Evolutionary conservation across 495 filamentous ascomycete genomes (phyloP).

Genomic region (Massariosphaeria phaeospora): DNA sequence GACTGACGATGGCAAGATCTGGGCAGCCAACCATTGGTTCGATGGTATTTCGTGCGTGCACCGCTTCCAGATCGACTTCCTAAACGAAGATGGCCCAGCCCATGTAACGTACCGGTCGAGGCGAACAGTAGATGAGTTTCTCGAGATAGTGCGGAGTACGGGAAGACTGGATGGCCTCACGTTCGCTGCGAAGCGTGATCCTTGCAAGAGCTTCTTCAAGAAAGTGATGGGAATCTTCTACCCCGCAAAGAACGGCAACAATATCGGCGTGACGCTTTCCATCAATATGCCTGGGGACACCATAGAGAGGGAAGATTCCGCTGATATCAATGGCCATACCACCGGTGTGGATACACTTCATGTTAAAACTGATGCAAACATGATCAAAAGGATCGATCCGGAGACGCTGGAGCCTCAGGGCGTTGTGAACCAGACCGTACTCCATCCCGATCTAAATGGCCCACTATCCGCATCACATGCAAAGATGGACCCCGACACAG

Average conservation of each 20-base stretch:
- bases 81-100: slow-evolving; percentile 31
- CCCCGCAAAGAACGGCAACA: slow-evolving; percentile 30
- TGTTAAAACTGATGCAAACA: slow-evolving; percentile 55
- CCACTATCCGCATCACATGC: slow-evolving; percentile 62
- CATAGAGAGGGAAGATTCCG: slow-evolving; percentile 1
- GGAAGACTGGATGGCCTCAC: slow-evolving; percentile 47
- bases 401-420: slow-evolving; percentile 66
- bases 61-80: slow-evolving; percentile 57
- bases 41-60: slow-evolving; percentile 73
- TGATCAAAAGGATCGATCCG: slow-evolving; percentile 58
- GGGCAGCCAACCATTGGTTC: slow-evolving; percentile 68
- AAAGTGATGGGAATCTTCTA: slow-evolving; percentile 58
- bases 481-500: slow-evolving; percentile 62
- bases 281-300: slow-evolving; percentile 52
- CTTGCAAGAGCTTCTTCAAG: slow-evolving; percentile 61
- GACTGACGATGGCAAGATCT: slow-evolving; percentile 51
- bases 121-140: slow-evolving; percentile 52
- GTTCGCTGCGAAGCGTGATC: slow-evolving; percentile 63
- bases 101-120: slow-evolving; percentile 69
- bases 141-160: slow-evolving; percentile 51
- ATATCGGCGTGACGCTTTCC: slow-evolving; percentile 59
- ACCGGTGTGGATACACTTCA: slow-evolving; percentile 48
- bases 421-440: slow-evolving; percentile 49
- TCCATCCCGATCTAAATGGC: slow-evolving; percentile 65
- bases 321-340: slow-evolving; percentile 12